phyloP scores from a whole-genome alignment of 75 land plant species.

The Pinus tabuliformis region DNA sequence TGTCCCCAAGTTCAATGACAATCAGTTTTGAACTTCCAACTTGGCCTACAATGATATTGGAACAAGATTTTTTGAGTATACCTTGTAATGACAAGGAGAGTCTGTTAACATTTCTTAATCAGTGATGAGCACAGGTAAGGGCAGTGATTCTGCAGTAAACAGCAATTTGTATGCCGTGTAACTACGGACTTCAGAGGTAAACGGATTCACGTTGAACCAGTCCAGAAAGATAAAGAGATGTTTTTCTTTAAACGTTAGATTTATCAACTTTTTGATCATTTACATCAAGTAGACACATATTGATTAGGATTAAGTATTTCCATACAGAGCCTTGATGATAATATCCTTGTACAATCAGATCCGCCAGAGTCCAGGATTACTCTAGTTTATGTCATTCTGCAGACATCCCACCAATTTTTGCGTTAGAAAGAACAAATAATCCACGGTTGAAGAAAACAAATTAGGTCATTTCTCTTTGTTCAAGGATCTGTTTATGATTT shows the following conservation, averaged over 20 bases:
- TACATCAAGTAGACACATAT: not conserved
- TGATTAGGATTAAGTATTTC: not conserved
- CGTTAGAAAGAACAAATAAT: conserved; percentile 2
- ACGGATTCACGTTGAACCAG: not conserved
- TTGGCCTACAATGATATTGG: not conserved
- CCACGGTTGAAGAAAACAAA: not conserved
- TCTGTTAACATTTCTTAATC: not conserved
- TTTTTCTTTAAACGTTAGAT: not conserved
- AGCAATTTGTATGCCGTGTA: not conserved
- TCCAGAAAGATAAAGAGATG: not conserved
- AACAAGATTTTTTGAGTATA: not conserved
- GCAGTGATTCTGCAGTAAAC: not conserved
- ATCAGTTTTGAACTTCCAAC: not conserved
- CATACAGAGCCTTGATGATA: not conserved
- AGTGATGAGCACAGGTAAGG: not conserved
- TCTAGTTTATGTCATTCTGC: not conserved
- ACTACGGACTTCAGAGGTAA: not conserved
- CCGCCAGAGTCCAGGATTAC: not conserved
- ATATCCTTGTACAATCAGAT: not conserved
- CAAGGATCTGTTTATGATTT: no score
- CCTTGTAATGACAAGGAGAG: not conserved
- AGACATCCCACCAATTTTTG: not conserved
- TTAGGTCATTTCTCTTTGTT: no score
- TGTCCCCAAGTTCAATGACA: not conserved
- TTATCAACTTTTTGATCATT: not conserved